phyloP scores from a whole-genome alignment of 352 stramenopile genomes.

The Pseudoperonospora humuli region DNA sequence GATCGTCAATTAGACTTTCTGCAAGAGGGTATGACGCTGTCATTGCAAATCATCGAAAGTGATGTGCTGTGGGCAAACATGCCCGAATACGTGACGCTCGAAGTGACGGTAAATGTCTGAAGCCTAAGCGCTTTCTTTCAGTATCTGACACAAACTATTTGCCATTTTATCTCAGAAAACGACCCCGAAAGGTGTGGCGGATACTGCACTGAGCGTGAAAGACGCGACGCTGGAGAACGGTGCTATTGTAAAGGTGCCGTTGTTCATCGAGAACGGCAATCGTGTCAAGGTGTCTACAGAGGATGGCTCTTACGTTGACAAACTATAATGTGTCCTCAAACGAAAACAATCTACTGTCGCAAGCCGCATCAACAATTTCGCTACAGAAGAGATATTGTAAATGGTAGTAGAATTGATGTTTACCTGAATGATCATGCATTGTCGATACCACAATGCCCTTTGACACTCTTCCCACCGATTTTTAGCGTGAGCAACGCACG shows the following conservation, averaged over 20 bases:
- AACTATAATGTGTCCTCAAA: too few species aligned
- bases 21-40: conserved; percentile 69
- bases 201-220: conserved; percentile 73
- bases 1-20: conserved; percentile 71
- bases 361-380: not conserved
- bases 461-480: conserved; percentile 4
- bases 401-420: not conserved
- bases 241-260: conserved; percentile 70
- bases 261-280: conserved; percentile 78
- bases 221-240: conserved; percentile 76
- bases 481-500: too few species aligned
- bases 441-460: conserved; percentile 6
- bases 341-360: too few species aligned
- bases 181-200: conserved; percentile 66
- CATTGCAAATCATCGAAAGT: conserved; percentile 78
- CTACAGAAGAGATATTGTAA: conserved; percentile 6
- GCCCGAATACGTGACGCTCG: conserved; percentile 69
- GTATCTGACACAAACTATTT: conserved; percentile 1
- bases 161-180: conserved; percentile 38
- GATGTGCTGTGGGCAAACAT: conserved; percentile 84
- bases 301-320: conserved; percentile 72
- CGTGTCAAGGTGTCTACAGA: conserved; percentile 66
- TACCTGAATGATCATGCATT: conserved; percentile 7
- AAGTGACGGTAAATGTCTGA: conserved; percentile 43
- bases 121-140: not conserved